Conservation (phyloP, 257 asterid genomes). For the Solanum pimpinellifolium region DNA sequence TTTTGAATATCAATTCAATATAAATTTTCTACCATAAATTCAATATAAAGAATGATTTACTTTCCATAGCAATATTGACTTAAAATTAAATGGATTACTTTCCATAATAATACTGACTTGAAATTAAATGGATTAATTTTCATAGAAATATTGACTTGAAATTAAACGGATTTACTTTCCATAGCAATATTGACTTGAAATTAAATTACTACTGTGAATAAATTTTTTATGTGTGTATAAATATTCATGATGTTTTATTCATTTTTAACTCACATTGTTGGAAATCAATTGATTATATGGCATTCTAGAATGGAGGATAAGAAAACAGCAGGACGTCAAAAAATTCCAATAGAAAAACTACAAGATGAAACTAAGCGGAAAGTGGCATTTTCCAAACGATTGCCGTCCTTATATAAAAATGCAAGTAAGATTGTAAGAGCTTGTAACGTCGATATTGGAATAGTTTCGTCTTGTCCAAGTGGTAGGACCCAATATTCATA, state of each 20-base stretch:
- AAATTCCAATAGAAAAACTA: background rate
- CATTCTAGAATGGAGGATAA: background rate
- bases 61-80: too few relatives aligned
- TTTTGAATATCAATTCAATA: too few relatives aligned
- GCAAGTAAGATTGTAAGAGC: background rate
- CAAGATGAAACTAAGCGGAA: background rate
- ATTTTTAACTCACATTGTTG: background rate
- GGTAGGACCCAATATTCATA: background rate
- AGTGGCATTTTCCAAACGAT: background rate
- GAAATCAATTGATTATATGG: background rate
- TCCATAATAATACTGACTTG: too few relatives aligned
- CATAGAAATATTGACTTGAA: too few relatives aligned
- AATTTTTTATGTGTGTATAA: background rate
- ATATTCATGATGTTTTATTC: background rate
- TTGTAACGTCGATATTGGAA: background rate
- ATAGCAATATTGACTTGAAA: background rate
- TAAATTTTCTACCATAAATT: too few relatives aligned
- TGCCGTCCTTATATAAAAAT: background rate
- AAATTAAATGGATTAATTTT: too few relatives aligned
- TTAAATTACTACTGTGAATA: background rate
- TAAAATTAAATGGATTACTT: too few relatives aligned
- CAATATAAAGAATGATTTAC: too few relatives aligned
- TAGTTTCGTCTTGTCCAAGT: background rate
- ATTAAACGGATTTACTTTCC: background rate
- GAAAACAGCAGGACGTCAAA: background rate